phyloP scores from a whole-genome alignment of 148 eudicot species.

The Amaranthus palmeri region DNA sequence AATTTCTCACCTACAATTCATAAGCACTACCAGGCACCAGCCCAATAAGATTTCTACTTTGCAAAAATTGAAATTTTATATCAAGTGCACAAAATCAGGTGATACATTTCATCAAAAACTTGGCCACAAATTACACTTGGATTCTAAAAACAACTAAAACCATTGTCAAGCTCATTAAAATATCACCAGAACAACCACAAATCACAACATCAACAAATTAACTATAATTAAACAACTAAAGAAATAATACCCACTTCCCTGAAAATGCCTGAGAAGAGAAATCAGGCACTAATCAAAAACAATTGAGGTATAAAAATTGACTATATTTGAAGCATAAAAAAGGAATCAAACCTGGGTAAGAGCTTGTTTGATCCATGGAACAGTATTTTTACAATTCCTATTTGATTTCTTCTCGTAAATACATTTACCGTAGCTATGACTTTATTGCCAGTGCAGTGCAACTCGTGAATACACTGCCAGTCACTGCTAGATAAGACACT shows the following conservation, averaged over 20 bases:
- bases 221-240: not conserved
- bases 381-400: too few species aligned
- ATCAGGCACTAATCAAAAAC: not conserved
- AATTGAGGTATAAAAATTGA: not conserved
- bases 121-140: not conserved
- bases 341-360: constrained; percentile 76
- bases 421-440: too few species aligned
- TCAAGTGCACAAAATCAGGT: too few species aligned
- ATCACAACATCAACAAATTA: not conserved
- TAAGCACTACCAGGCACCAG: too few species aligned
- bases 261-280: constrained; percentile 1
- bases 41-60: too few species aligned
- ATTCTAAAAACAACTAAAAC: not conserved
- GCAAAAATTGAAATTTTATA: too few species aligned
- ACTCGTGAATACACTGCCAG: too few species aligned
- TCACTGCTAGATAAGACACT: too few species aligned
- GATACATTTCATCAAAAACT: not conserved
- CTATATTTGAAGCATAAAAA: not conserved
- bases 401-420: too few species aligned
- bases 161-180: too few species aligned
- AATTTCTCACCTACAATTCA: too few species aligned
- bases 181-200: not conserved
- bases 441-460: too few species aligned
- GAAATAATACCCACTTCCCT: not conserved
- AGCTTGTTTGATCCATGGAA: constrained; percentile 85